Evolutionary conservation across 179 eudicot species (phyloP), one percentile per base, ranked within the genome.

Genomic region (Gypsophila paniculata): DNA sequence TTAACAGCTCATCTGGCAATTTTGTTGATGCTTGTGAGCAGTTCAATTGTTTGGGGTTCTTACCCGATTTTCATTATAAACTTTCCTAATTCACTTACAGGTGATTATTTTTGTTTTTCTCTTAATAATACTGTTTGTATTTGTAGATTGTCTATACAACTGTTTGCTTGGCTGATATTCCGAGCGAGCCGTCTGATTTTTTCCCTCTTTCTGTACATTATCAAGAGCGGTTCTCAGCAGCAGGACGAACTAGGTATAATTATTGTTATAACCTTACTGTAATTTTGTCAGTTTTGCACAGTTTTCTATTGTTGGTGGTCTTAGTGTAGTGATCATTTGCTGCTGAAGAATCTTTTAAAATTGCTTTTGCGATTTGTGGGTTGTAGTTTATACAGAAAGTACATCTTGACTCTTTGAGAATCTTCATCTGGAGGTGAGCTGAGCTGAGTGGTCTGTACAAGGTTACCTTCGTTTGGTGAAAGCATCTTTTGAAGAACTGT

Each of bases 191-290:
- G 69, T 66, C 98, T 39, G 98, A 95, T 78, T 95, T 95, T 73
- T 92, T 86, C 81, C 98, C 99, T 25, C 95, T 95, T 69, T 95
- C 86, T 77, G 98, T 95, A 73, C 68, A 83, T 83, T 95, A 95
- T 80, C 99, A 93, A 95, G 99, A 95, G 85, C 89, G 99, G 36
- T 95, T 95, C 77, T 95, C 99, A 70, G 99, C 99, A n/a, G 99
- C 98, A 71, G 99, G 99, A 75, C 87, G 98, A 34, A 95, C 99
- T 25, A 95, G 96, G 99, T 90, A 84, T 51, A 22, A 70, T 18
- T 32, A 15, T 68, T 55, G 51, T 67, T 15, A 38, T 19, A 57
- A 14, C 21, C 53, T 12, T 57, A 49, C 10, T 44, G 14, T 46
- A 55, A 42, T 52, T 44, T 55, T 48, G 49, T 11, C 59, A 54